A percentile compares a stretch with the other conserved stretches of the same genome.
Evolutionary conservation across 1,284 basidiomycete species (phyloP).

Genomic region (Leccinum angustisporum): DNA sequence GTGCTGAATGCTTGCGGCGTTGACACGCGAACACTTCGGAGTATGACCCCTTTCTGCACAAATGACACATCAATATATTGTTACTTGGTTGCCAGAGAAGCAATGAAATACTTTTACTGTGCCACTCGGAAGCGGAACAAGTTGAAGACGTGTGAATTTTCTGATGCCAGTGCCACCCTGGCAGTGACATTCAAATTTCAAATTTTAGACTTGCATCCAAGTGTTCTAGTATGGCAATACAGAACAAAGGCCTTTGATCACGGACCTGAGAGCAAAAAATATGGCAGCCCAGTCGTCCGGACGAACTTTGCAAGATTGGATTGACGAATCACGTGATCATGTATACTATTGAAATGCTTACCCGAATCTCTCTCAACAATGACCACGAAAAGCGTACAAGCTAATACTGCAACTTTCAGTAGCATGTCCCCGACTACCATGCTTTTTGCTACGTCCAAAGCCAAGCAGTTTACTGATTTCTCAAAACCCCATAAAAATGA

Average conservation of each 20-base stretch:
- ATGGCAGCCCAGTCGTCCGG: no score
- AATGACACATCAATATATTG: neutral
- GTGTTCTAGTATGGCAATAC: no score
- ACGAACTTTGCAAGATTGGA: no score
- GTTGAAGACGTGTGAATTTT: neutral
- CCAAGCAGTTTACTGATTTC: slow-evolving; percentile 31
- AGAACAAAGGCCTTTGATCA: no score
- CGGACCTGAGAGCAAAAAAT: no score
- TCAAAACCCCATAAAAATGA: slow-evolving; percentile 57
- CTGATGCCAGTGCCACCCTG: neutral
- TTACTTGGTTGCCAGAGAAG: neutral
- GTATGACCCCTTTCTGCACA: neutral
- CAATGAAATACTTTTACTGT: neutral
- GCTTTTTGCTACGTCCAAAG: slow-evolving; percentile 25
- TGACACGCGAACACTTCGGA: neutral
- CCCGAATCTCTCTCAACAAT: slow-evolving; percentile 8
- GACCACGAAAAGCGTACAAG: slow-evolving; percentile 13
- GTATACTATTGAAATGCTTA: neutral
- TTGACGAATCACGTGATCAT: slow-evolving; percentile 1
- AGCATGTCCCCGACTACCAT: slow-evolving; percentile 21
- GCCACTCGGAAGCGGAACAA: neutral
- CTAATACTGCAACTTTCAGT: neutral
- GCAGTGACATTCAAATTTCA: no score
- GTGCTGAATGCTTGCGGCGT: neutral
- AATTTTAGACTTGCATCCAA: no score